Evolutionary conservation across 2,329 filamentous ascomycete species (phyloP).

Genomic region (Calonectria pseudoturangicola): DNA sequence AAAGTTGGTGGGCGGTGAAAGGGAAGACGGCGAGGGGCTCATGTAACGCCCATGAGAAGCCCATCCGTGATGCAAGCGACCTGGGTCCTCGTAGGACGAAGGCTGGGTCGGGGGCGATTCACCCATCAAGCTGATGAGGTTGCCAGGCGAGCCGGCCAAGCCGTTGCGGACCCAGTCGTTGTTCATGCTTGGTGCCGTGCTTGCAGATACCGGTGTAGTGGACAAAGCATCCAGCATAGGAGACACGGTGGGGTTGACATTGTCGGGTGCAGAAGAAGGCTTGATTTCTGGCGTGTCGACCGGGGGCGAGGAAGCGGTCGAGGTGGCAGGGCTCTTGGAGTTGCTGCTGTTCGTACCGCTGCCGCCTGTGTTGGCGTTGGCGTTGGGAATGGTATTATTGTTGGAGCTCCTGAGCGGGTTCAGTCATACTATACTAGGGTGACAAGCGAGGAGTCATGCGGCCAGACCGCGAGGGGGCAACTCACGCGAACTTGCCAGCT

Average conservation of each 20-base stretch:
- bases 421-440: slow-evolving; percentile 42
- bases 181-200: slow-evolving; percentile 67
- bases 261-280: slow-evolving; percentile 62
- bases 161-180: slow-evolving; percentile 67
- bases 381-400: slow-evolving; percentile 58
- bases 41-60: slow-evolving; percentile 67
- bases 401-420: slow-evolving; percentile 48
- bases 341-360: slow-evolving; percentile 58
- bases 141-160: slow-evolving; percentile 71
- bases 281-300: slow-evolving; percentile 68
- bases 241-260: slow-evolving; percentile 66
- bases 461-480: slow-evolving; percentile 50
- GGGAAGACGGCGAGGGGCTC: slow-evolving; percentile 66
- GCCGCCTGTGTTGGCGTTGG: slow-evolving; percentile 48
- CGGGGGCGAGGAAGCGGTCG: slow-evolving; percentile 66
- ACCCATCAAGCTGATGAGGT: slow-evolving; percentile 70
- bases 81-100: slow-evolving; percentile 70
- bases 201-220: slow-evolving; percentile 68
- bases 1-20: slow-evolving; percentile 60
- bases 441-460: slow-evolving; percentile 55
- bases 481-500: slow-evolving; percentile 71
- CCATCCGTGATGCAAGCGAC: slow-evolving; percentile 66
- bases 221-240: slow-evolving; percentile 70
- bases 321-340: slow-evolving; percentile 61
- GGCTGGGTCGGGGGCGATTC: slow-evolving; percentile 73